Conservation (phyloP, 306 rosid genomes). For the Casuarina glauca region DNA sequence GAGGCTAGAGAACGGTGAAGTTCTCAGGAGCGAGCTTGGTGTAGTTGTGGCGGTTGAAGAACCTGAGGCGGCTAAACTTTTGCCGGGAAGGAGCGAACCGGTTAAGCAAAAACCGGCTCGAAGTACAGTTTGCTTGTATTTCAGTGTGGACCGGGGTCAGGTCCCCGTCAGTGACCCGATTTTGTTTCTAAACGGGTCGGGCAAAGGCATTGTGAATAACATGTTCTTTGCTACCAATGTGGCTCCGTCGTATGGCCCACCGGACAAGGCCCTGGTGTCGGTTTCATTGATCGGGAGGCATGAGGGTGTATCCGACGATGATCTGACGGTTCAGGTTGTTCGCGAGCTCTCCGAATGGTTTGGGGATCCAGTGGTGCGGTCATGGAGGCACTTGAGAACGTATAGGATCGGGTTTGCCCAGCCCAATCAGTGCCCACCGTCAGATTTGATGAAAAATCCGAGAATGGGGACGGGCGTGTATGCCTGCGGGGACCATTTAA, state of each 20-base stretch:
- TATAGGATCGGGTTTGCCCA: conserved; percentile 76
- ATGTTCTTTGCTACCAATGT: conserved; percentile 92
- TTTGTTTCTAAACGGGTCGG: conserved; percentile 73
- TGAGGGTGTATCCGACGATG: conserved; percentile 41
- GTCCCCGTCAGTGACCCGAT: conserved; percentile 62
- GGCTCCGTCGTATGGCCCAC: conserved; percentile 73
- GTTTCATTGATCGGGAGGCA: conserved; percentile 65
- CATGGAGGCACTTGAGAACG: conserved; percentile 70
- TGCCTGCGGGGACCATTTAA: conserved; percentile 76
- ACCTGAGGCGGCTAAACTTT: conserved; percentile 46
- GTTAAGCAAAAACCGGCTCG: conserved; percentile 50
- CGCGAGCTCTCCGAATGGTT: conserved; percentile 70
- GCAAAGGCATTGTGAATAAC: conserved; percentile 79
- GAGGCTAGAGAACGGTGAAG: conserved; percentile 60
- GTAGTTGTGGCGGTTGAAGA: conserved; percentile 79
- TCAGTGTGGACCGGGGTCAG: conserved; percentile 37
- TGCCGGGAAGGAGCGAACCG: conserved; percentile 37
- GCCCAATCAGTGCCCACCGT: conserved; percentile 81
- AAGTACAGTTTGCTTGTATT: conserved; percentile 74
- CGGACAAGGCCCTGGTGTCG: conserved; percentile 55
- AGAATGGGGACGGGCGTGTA: conserved; percentile 56
- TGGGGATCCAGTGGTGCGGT: conserved; percentile 40
- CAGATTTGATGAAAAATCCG: conserved; percentile 50
- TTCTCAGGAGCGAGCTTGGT: conserved; percentile 59
- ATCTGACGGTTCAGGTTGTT: conserved; percentile 47